Percentiles rank a stretch among this genome's conserved stretches.
These are phyloP conservation scores for Fusarium mundagurra DNA, from an alignment of 2,329 filamentous ascomycete species.

Conservation along the genomic window DNA sequence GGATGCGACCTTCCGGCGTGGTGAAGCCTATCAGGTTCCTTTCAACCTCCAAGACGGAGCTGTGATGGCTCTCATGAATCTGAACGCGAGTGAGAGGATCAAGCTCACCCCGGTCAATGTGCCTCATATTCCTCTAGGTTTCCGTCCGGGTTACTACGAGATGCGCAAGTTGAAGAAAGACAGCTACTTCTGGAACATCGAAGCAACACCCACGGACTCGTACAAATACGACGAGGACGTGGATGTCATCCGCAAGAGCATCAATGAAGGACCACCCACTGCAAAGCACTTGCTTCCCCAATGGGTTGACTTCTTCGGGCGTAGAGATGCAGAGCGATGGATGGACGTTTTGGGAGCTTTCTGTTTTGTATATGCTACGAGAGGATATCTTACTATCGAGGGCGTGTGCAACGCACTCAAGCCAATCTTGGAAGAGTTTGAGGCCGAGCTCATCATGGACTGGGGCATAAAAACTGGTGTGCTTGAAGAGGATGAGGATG, in stretches of 20 bases:
- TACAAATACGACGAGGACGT: slow-evolving; percentile 68
- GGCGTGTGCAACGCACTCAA: slow-evolving; percentile 66
- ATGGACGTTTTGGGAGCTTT: slow-evolving; percentile 70
- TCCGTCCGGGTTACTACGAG: slow-evolving; percentile 76
- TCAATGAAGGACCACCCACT: slow-evolving; percentile 53
- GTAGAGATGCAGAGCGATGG: slow-evolving; percentile 69
- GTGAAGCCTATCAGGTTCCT: slow-evolving; percentile 57
- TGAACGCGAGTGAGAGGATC: slow-evolving; percentile 69
- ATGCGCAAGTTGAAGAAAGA: slow-evolving; percentile 72
- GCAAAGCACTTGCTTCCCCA: slow-evolving; percentile 66
- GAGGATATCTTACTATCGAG: slow-evolving; percentile 64
- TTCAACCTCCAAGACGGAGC: slow-evolving; percentile 71
- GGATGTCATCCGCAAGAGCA: slow-evolving; percentile 51
- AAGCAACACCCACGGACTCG: slow-evolving; percentile 68
- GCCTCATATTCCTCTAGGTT: slow-evolving; percentile 73
- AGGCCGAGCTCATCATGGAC: slow-evolving; percentile 65
- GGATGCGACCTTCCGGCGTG: slow-evolving; percentile 63
- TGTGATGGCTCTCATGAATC: slow-evolving; percentile 72
- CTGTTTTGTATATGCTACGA: slow-evolving; percentile 69
- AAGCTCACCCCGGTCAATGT: slow-evolving; percentile 63
- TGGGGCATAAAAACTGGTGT: slow-evolving; percentile 68
- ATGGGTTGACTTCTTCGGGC: slow-evolving; percentile 77
- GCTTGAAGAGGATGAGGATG: slow-evolving; percentile 53
- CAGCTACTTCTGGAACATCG: slow-evolving; percentile 71
- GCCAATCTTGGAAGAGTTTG: slow-evolving; percentile 70